Evolutionary conservation across 805 yeast species (phyloP), one percentile per base, ranked within the genome.

Genomic region (Yarrowia yakushimensis): DNA sequence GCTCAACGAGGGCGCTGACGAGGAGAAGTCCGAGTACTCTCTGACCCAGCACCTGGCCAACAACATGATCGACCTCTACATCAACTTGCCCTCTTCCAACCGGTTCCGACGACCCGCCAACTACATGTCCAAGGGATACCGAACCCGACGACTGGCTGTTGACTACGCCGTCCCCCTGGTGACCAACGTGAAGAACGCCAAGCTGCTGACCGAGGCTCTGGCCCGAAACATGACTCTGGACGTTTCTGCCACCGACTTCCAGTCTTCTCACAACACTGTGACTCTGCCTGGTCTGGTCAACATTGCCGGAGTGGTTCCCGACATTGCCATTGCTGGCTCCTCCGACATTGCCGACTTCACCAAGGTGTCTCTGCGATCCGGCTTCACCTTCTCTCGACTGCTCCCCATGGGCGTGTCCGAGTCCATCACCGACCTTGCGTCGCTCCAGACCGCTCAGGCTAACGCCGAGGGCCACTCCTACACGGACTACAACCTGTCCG

Each of bases 81-180:
- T 94, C 78, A 94, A 94, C 79, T 80, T 94, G 80, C 99, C 99
- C 65, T 92, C 98, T 66, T 81, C 96, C 52, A 94, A 94, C 82
- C 83, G 97, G 74, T 94, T 90, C 85, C 88, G 99, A 76, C 90
- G 99, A 78, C 99, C 99, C 65, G 97, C 99, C 63, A 88, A 93
- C 66, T 94, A 94, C 78, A 90, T 94, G 82, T 90, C 97, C 28
- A 91, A 89, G 79, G 99, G 99, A 75, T 94, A 94, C 82, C 86
- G 84, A 76, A 90, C 98, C 48, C 96, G 99, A 82, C 94, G 99
- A 81, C 89, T 94, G 98, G 99, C 99, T 69, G 97, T 94, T 68
- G 99, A 94, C 78, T 96, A 89, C 75, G 92, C 97, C 60, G 91
- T 94, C 73, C 99, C 99, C 59, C 82, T 94, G 74, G 97, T 94